These are phyloP conservation scores for Myriosclerotinia scirpicola DNA, from an alignment of 2,329 filamentous ascomycete genomes.

Conservation along the genomic window DNA sequence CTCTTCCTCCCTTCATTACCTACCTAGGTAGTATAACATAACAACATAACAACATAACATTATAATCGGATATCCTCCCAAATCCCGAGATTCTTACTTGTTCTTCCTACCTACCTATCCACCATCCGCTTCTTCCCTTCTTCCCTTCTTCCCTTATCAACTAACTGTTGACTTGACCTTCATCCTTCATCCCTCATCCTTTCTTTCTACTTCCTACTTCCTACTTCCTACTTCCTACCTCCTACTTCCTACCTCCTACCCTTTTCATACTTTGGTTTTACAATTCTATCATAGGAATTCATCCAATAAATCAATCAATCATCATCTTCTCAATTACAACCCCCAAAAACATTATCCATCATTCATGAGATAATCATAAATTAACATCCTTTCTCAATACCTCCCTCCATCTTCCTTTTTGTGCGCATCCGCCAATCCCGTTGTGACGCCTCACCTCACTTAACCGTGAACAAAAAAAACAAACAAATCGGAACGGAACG, in stretches of 20 bases:
- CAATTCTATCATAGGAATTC: slow-evolving; percentile 14
- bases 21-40: too few relatives aligned
- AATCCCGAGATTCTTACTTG: too few relatives aligned
- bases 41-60: too few relatives aligned
- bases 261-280: not conserved
- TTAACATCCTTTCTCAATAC: slow-evolving; percentile 11
- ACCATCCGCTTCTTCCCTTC: too few relatives aligned
- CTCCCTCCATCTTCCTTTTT: slow-evolving; percentile 11
- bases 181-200: not conserved
- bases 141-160: too few relatives aligned
- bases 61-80: too few relatives aligned
- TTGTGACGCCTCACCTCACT: slow-evolving; percentile 1
- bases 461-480: not conserved
- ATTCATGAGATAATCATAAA: slow-evolving; percentile 23
- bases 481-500: not conserved
- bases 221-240: not conserved
- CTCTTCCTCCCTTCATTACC: too few relatives aligned
- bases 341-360: slow-evolving; percentile 2
- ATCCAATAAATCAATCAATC: slow-evolving; percentile 9
- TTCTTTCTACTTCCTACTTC: too few relatives aligned
- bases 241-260: not conserved
- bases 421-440: slow-evolving; percentile 18
- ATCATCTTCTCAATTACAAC: not conserved
- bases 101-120: too few relatives aligned
- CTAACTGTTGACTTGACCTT: not conserved